Evolutionary conservation across 306 rosid species (phyloP).

Genomic region (Acacia confusa): DNA sequence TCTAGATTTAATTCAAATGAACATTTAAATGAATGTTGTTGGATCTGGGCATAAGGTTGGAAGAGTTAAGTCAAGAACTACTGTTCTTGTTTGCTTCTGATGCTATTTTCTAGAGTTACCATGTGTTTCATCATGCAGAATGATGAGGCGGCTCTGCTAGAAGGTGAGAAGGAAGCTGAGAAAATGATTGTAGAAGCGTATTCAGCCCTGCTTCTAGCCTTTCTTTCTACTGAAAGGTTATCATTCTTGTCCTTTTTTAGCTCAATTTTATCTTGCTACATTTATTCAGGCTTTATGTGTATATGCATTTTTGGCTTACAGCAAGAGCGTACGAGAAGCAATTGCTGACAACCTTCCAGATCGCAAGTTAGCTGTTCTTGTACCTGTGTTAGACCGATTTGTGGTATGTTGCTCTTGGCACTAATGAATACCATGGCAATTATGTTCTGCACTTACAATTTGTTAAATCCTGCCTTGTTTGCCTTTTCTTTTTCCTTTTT

Average conservation of each 20-base stretch:
- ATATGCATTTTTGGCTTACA: conserved; percentile 20
- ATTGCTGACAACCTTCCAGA: conserved; percentile 54
- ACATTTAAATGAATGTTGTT: not conserved
- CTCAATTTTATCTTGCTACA: not conserved
- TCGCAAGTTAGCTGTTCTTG: conserved; percentile 68
- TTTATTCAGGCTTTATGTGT: not conserved
- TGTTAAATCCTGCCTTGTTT: not conserved
- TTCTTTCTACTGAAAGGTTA: conserved; percentile 58
- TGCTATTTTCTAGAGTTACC: conserved; percentile 21
- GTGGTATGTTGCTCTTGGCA: conserved; percentile 61
- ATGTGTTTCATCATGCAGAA: conserved; percentile 53
- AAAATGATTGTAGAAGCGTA: conserved; percentile 58
- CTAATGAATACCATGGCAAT: conserved; percentile 7
- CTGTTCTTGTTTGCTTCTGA: conserved; percentile 14
- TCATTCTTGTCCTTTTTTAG: conserved; percentile 3
- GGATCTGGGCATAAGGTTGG: not conserved
- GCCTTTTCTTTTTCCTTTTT: not conserved
- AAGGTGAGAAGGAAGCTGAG: conserved; percentile 96
- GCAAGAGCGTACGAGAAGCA: conserved; percentile 49
- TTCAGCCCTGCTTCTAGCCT: conserved; percentile 57
- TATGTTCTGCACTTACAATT: conserved; percentile 10
- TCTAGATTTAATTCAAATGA: conserved; percentile 11
- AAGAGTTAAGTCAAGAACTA: not conserved
- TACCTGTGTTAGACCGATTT: conserved; percentile 95
- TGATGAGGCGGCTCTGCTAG: conserved; percentile 77